These are phyloP conservation scores for Pseudopyricularia cyperi DNA, from an alignment of 2,329 filamentous ascomycete species.

Conservation along the genomic window DNA sequence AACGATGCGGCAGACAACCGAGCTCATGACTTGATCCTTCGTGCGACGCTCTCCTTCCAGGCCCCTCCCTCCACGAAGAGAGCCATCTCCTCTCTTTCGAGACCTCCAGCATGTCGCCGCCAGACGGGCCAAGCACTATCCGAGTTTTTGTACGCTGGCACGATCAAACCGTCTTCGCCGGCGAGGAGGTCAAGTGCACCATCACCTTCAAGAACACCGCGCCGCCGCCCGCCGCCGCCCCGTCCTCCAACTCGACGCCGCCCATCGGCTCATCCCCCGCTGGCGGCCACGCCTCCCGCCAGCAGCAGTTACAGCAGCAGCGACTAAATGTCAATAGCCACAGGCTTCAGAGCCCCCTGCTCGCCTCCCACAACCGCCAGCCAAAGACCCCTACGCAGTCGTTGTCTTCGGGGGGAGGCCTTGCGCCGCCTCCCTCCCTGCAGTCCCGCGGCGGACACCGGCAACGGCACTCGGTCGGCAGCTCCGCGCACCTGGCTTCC, in stretches of 20 bases:
- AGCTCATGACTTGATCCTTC: neutral
- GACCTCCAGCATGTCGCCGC: slow-evolving; percentile 29
- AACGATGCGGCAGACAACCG: neutral
- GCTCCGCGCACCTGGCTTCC: slow-evolving; percentile 3
- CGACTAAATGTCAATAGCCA: slow-evolving; percentile 9
- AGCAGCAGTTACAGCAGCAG: slow-evolving; percentile 6
- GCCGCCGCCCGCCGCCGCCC: slow-evolving; percentile 20
- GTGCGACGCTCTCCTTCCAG: neutral
- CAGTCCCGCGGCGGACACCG: slow-evolving; percentile 6
- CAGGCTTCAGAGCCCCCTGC: neutral
- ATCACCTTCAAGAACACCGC: slow-evolving; percentile 91
- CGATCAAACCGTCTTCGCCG: slow-evolving; percentile 87
- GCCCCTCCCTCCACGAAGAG: neutral
- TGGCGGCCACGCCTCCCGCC: slow-evolving; percentile 7
- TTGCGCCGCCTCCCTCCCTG: slow-evolving; percentile 3
- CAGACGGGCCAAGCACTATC: slow-evolving; percentile 50
- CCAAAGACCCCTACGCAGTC: neutral
- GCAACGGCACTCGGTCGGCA: slow-evolving; percentile 9
- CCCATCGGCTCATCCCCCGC: slow-evolving; percentile 2
- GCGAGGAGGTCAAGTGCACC: slow-evolving; percentile 88
- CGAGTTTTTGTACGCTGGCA: slow-evolving; percentile 94
- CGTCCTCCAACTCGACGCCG: neutral
- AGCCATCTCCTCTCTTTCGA: neutral
- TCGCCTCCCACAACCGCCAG: neutral
- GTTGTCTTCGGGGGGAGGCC: neutral